phyloP scores from a whole-genome alignment of 2,329 filamentous ascomycete genomes.

The Aspergillus sp. region DNA sequence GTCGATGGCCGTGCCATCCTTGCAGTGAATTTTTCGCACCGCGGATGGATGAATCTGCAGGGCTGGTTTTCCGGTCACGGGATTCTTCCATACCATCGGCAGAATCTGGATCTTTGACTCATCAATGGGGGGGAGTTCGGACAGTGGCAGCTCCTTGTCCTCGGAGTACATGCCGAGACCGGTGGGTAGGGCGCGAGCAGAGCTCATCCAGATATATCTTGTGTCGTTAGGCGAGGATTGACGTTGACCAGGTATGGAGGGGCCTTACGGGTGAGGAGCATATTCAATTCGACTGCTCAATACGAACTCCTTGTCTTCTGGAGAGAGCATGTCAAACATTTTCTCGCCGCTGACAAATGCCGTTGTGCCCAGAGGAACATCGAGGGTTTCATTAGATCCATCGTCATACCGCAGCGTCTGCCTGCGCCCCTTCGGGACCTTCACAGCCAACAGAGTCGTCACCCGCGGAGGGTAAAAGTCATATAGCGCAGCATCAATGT shows the following conservation, averaged over 20 bases:
- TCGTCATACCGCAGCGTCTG: conserved; percentile 74
- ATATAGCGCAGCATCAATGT: conserved; percentile 76
- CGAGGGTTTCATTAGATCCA: conserved; percentile 62
- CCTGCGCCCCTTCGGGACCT: conserved; percentile 63
- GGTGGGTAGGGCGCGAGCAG: conserved; percentile 62
- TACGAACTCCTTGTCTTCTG: conserved; percentile 65
- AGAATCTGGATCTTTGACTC: conserved; percentile 66
- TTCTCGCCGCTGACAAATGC: conserved; percentile 70
- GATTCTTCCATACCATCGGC: conserved; percentile 76
- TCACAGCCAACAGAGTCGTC: conserved; percentile 71
- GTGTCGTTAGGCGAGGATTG: not conserved
- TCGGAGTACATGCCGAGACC: conserved; percentile 71
- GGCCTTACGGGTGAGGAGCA: conserved; percentile 64
- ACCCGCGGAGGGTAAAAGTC: conserved; percentile 70
- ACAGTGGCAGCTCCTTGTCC: conserved; percentile 57
- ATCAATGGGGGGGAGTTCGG: conserved; percentile 64
- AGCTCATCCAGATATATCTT: conserved; percentile 71
- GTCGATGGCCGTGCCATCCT: conserved; percentile 66
- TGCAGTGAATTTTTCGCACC: conserved; percentile 65
- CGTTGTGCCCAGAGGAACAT: conserved; percentile 71
- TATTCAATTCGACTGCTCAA: conserved; percentile 69
- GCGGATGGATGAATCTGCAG: conserved; percentile 74
- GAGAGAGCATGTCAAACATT: conserved; percentile 66
- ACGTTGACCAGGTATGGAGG: not conserved
- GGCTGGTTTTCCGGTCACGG: conserved; percentile 64